phyloP scores from a whole-genome alignment of 306 rosid species.

The Crataegus laevigata region DNA sequence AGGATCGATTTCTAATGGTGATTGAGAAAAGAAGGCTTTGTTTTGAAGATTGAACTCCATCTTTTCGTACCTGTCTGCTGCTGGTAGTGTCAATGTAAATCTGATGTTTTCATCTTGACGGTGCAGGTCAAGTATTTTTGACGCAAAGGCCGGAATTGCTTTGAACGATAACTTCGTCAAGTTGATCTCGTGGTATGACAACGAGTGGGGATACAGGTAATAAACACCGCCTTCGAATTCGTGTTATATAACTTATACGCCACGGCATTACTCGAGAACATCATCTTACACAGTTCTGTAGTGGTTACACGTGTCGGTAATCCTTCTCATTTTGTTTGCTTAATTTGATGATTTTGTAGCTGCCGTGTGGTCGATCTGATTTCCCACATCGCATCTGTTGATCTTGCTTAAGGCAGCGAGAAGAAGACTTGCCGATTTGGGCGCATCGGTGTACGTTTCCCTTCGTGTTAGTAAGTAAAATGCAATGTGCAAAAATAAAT shows the following conservation, averaged over 20 bases:
- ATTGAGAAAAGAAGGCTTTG: neutral
- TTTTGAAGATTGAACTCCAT: neutral
- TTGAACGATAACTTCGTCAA: conserved; percentile 42
- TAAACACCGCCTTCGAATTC: neutral
- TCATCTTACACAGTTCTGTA: neutral
- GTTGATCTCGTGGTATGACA: conserved; percentile 69
- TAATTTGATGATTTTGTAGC: conserved; percentile 28
- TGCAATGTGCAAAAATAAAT: neutral
- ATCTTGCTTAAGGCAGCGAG: neutral
- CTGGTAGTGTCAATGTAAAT: neutral
- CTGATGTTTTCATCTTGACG: neutral
- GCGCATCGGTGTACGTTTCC: neutral
- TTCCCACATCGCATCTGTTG: conserved; percentile 23
- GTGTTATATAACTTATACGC: neutral
- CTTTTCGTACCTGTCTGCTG: neutral
- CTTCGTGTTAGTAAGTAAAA: neutral
- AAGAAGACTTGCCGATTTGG: neutral
- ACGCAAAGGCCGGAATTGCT: conserved; percentile 78
- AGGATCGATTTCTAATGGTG: neutral
- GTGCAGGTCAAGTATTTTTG: conserved; percentile 69
- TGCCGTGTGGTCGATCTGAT: conserved; percentile 63
- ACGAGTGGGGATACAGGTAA: conserved; percentile 83
- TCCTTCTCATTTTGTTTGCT: neutral
- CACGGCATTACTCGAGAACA: neutral
- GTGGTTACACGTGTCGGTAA: neutral